Base-by-base conservation (phyloP, 176 grass and related monocot species). In the Musa schizocarpa region DNA sequence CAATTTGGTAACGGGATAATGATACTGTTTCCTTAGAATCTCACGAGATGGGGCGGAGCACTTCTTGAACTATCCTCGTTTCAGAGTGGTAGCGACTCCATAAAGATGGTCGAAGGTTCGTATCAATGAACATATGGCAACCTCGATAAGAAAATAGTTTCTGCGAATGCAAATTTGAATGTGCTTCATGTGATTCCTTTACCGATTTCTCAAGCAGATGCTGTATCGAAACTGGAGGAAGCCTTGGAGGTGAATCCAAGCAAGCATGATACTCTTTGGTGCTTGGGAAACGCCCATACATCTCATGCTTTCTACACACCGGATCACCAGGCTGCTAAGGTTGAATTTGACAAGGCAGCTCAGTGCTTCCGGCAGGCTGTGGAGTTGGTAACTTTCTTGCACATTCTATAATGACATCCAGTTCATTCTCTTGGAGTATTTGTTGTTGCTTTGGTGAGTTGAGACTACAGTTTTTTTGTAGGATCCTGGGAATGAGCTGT, bases 401-500 rank as follows among this genome's bases (percentile, higher is more conserved):
- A 17, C 23, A 5, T 17, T 50, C 8, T 50, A 69, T 50, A n/a
- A 49, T 50, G 7, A 2, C 14, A 13, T 63, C 48, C 59, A 23
- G 1, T 77, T 52, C 26, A 62, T 50, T 52, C 14, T 17, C 54
- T 9, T 13, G 17, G 19, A 13, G 8, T 65, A 20, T 75, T 10
- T 9, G 48, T 19, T 52, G 67, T 12, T 29, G 22, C 19, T 21
- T 22, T 52, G 9, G 54, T 16, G 57, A 63, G 21, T 43, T 79
- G 53, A 69, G 20, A 34, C 52, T 52, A 70, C 16, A 22, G 55
- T n/a, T 77, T 79, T 79, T 29, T 87, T 69, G 50, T 79, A 87
- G 85, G 85, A 87, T 74, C 81, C 85, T 83, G 61, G 57, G 80
- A 87, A 87, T 80, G 81, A 83, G 17, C 76, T 87, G 23, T 83